A percentile compares a stretch with the other conserved stretches of the same genome.
These are phyloP conservation scores for Pugionium dolabratum DNA, from an alignment of 345 rosid genomes.

Conservation along the genomic window DNA sequence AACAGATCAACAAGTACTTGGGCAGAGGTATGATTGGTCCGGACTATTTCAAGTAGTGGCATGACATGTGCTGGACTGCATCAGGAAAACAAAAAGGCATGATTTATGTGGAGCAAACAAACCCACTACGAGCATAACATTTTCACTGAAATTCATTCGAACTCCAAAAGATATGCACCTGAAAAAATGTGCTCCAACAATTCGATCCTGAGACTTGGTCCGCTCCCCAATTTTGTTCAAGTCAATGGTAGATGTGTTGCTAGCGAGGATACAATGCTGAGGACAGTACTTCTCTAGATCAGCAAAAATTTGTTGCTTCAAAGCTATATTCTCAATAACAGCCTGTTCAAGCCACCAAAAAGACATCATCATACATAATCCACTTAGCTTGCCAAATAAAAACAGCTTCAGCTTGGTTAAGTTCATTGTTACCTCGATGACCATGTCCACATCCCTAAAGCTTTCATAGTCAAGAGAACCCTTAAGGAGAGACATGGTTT, in stretches of 20 bases:
- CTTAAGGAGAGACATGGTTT: conserved; percentile 70
- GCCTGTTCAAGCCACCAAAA: conserved; percentile 68
- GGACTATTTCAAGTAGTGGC: conserved; percentile 95
- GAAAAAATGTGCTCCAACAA: conserved; percentile 96
- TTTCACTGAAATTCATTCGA: conserved; percentile 14
- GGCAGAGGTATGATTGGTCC: conserved; percentile 78
- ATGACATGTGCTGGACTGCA: conserved; percentile 93
- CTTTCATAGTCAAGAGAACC: conserved; percentile 84
- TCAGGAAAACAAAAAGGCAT: conserved; percentile 39
- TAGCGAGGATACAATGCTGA: conserved; percentile 84
- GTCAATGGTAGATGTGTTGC: conserved; percentile 95
- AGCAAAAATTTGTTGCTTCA: conserved; percentile 95
- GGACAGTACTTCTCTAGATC: conserved; percentile 94
- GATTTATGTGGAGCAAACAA: conserved; percentile 20
- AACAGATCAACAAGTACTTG: conserved; percentile 92
- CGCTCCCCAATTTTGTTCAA: conserved; percentile 80
- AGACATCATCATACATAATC: conserved; percentile 22
- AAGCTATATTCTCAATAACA: conserved; percentile 77
- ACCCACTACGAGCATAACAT: conserved; percentile 4
- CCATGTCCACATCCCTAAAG: conserved; percentile 90
- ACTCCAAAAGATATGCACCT: conserved; percentile 51
- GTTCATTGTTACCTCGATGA: conserved; percentile 70
- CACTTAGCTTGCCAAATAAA: conserved; percentile 20
- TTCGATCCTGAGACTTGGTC: conserved; percentile 78
- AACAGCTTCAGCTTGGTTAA: conserved; percentile 17